Evolutionary conservation across 1,139 yeast species (phyloP).

Genomic region (Candida albicans): DNA sequence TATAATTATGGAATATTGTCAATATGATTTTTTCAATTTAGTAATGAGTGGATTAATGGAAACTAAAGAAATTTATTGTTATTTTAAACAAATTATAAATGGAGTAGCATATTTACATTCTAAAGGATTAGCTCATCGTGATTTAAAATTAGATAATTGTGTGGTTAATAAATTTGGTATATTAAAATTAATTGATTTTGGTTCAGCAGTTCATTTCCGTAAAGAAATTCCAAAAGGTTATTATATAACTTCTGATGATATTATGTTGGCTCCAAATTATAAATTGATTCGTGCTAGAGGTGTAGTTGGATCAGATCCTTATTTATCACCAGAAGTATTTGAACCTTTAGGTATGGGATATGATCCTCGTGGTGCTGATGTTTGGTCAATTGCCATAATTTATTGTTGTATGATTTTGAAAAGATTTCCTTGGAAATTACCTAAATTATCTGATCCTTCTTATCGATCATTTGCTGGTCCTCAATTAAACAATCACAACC

Average conservation of each 20-base stretch:
- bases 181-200: constrained; percentile 73
- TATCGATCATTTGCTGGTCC: constrained; percentile 34
- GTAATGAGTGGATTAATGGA: constrained; percentile 73
- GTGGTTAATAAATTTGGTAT: constrained; percentile 64
- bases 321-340: constrained; percentile 76
- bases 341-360: constrained; percentile 45
- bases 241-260: constrained; percentile 24
- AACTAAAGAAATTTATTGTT: constrained; percentile 59
- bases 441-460: constrained; percentile 58
- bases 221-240: constrained; percentile 33
- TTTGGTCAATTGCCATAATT: constrained; percentile 78
- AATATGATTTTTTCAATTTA: constrained; percentile 71
- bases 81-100: constrained; percentile 62
- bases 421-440: constrained; percentile 80
- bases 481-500: constrained; percentile 4
- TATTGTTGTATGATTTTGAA: constrained; percentile 72
- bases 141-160: constrained; percentile 74
- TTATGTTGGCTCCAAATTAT: constrained; percentile 22
- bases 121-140: constrained; percentile 75
- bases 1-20: constrained; percentile 76
- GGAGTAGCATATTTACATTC: constrained; percentile 66
- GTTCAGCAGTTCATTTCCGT: constrained; percentile 67
- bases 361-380: constrained; percentile 72
- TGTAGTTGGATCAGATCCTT: constrained; percentile 82
- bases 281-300: constrained; percentile 52